Base-by-base conservation (phyloP, 2,329 filamentous ascomycete genomes). In the Aspergillus floridensis region DNA sequence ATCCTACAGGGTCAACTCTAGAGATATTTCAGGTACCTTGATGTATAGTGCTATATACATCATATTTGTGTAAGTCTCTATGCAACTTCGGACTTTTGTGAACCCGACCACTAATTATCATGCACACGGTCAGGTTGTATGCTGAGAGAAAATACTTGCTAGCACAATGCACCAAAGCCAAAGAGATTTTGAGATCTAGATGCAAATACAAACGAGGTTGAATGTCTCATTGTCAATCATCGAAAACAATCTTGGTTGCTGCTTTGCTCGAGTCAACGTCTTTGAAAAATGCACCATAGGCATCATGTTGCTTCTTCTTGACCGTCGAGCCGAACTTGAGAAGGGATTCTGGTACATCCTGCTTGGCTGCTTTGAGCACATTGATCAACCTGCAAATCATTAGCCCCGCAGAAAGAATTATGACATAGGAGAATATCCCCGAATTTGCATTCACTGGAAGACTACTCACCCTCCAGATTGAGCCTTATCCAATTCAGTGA, bases 301-400 rank as follows among this genome's bases (percentile, higher is more conserved):
- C 90, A 71, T 92, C 90, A 79, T 99, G 95, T 52, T 88, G 86
- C 92, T 98, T 98, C 86, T 96, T 97, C 86, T 98, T 99, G 55
- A 99, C 95, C 0, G 93, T 98, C 22, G 92, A 96, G 70, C 95
- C 95, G 68, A 97, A 99, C 79, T 96, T 97, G 75, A 98, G 82
- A 41, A 99, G 81, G 26, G 91, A 90, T 48, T 96, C 92, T 2
- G 95, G 95, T 0, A 99, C 91, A 12, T 87, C 84, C 77, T 99
- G 95, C 65, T 92, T 91, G 24, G 95, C 93, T n/a, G 88, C 91
- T 78, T 90, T 96, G 63, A 99, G 85, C 58, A 99, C 92, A 74
- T 98, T 98, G 80, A 98, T 90, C 68, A 99, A 81, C 10, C 90
- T 93, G 67, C 16, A 49, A 54, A 68, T 63, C 50, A 60, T 70